Evolutionary conservation across 768 basidiomycete species (phyloP).

Genomic region (Mycena epipterygia): DNA sequence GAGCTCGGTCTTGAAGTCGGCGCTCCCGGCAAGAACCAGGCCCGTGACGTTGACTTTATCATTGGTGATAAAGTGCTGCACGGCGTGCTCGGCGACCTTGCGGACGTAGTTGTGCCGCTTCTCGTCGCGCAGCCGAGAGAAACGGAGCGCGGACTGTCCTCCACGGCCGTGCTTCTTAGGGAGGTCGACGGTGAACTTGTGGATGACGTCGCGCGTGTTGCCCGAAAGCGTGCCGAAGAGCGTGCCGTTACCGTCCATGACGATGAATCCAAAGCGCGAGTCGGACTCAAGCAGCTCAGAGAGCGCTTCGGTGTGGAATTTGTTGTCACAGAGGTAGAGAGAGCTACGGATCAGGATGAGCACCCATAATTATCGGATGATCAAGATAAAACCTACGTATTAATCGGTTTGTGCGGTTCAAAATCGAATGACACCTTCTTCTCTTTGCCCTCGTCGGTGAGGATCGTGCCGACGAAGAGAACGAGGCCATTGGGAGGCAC

Average conservation of each 20-base stretch:
- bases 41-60: constrained; percentile 99
- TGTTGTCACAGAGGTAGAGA: constrained; percentile 99
- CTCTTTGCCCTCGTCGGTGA: constrained; percentile 99
- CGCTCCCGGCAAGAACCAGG: constrained; percentile 94
- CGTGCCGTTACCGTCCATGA: constrained; percentile 99
- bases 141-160: constrained; percentile 99
- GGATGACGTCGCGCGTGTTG: constrained; percentile 96
- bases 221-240: constrained; percentile 96
- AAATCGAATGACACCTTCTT: constrained; percentile 99
- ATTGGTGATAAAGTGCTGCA: constrained; percentile 97
- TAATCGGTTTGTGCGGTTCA: constrained; percentile 98
- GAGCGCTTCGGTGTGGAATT: constrained; percentile 98
- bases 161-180: constrained; percentile 99
- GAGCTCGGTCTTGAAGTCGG: constrained; percentile 99
- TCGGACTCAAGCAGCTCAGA: constrained; percentile 97
- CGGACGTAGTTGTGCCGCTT: constrained; percentile 99
- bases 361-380: neutral
- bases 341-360: constrained; percentile 66
- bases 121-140: constrained; percentile 98
- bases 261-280: constrained; percentile 98
- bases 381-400: constrained; percentile 77
- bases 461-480: constrained; percentile 96
- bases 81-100: constrained; percentile 97
- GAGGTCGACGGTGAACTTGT: constrained; percentile 99
- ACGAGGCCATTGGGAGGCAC: constrained; percentile 98